phyloP scores from a whole-genome alignment of 108 stramenopile species.

The Cyclotella atomus region DNA sequence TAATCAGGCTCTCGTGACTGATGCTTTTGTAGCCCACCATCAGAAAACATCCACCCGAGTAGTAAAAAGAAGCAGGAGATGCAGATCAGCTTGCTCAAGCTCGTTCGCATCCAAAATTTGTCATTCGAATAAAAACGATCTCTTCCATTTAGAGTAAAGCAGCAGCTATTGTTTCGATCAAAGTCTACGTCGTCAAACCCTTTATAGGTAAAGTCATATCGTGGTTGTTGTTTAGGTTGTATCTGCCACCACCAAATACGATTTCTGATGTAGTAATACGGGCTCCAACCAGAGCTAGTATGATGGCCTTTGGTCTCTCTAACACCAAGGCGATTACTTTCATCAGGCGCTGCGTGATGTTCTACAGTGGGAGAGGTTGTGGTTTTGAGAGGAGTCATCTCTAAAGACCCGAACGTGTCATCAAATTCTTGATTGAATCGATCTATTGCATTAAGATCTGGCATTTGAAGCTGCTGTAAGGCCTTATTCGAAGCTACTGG shows the following conservation, averaged over 20 bases:
- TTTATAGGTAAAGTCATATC: conserved; percentile 14
- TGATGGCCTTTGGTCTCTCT: background rate
- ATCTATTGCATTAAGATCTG: conserved; percentile 13
- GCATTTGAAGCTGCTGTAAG: background rate
- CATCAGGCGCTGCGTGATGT: background rate
- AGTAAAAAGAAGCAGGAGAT: conserved; percentile 25
- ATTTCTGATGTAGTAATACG: background rate
- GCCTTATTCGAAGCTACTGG: conserved; percentile 9
- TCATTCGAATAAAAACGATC: background rate
- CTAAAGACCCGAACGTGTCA: background rate
- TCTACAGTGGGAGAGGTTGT: too few species aligned
- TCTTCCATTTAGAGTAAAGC: too few species aligned
- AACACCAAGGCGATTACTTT: background rate
- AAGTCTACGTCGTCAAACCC: conserved; percentile 36
- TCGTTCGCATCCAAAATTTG: conserved; percentile 6
- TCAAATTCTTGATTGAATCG: conserved; percentile 3
- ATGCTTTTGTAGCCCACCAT: conserved; percentile 33
- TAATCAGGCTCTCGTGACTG: background rate
- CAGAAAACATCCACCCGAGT: conserved; percentile 29
- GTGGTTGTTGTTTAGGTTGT: conserved; percentile 1
- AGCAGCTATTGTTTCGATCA: conserved; percentile 16
- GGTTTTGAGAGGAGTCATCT: conserved; percentile 8
- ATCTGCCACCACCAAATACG: conserved; percentile 2
- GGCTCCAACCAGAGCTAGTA: conserved; percentile 6
- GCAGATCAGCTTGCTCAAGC: conserved; percentile 32